phyloP scores from a whole-genome alignment of 805 yeast species.

The Starmerella sp. region DNA sequence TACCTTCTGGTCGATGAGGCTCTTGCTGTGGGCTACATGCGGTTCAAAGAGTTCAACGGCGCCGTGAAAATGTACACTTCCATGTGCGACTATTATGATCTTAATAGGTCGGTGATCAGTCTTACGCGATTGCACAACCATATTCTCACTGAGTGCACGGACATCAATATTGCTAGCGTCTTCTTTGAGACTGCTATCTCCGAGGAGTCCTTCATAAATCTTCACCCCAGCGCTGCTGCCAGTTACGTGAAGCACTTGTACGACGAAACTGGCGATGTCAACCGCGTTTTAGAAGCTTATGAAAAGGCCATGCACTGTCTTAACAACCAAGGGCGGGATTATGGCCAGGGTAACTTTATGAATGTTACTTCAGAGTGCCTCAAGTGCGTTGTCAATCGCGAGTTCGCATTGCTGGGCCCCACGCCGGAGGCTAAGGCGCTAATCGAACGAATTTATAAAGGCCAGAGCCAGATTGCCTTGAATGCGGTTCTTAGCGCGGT shows the following conservation, averaged over 20 bases:
- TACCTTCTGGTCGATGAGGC: slow-evolving; percentile 23
- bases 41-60: slow-evolving; percentile 13
- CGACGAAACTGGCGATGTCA: slow-evolving; percentile 9
- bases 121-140: slow-evolving; percentile 22
- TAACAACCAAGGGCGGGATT: background rate
- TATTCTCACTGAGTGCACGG: slow-evolving; percentile 20
- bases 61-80: slow-evolving; percentile 22
- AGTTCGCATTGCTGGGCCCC: slow-evolving; percentile 17
- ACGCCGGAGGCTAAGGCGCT: slow-evolving; percentile 5
- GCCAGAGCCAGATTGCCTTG: slow-evolving; percentile 9
- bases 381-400: slow-evolving; percentile 11
- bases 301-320: slow-evolving; percentile 11
- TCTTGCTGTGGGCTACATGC: slow-evolving; percentile 17
- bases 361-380: slow-evolving; percentile 15
- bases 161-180: slow-evolving; percentile 15
- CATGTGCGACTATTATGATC: slow-evolving; percentile 16
- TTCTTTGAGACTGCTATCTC: slow-evolving; percentile 19
- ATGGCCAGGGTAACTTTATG: slow-evolving; percentile 12
- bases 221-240: slow-evolving; percentile 24
- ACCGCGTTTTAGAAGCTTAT: slow-evolving; percentile 12
- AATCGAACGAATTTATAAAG: slow-evolving; percentile 4
- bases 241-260: slow-evolving; percentile 14
- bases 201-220: slow-evolving; percentile 11
- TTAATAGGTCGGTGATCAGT: slow-evolving; percentile 10
- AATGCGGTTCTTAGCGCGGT: slow-evolving; percentile 18